Conservation (phyloP, 2,329 filamentous ascomycete genomes). For the Exophiala lecanii-corni region DNA sequence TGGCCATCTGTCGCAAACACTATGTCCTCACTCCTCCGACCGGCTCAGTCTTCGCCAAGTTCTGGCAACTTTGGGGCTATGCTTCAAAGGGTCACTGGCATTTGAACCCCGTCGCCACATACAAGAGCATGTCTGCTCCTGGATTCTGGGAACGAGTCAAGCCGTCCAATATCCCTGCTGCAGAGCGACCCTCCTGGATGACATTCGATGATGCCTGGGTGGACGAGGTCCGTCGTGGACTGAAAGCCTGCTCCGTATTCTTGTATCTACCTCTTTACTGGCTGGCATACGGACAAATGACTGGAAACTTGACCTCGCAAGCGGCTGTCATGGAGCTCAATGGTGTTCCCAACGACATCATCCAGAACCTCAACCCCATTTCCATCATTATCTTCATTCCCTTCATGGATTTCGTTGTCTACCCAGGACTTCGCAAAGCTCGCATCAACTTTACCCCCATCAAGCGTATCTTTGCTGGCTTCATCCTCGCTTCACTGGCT, state of each 20-base stretch:
- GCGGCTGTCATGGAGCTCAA: conserved; percentile 50
- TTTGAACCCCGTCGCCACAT: conserved; percentile 54
- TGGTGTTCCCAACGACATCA: conserved; percentile 53
- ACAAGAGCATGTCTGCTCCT: conserved; percentile 52
- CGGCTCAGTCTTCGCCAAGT: conserved; percentile 67
- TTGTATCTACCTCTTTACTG: conserved; percentile 52
- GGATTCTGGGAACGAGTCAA: conserved; percentile 67
- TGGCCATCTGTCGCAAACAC: conserved; percentile 55
- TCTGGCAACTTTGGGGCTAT: conserved; percentile 56
- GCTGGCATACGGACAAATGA: conserved; percentile 56
- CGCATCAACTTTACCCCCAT: conserved; percentile 50
- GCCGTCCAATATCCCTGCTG: conserved; percentile 59
- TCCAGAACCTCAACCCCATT: conserved; percentile 52
- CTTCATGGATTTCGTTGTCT: conserved; percentile 50
- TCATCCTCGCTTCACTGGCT: conserved; percentile 43
- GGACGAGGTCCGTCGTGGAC: conserved; percentile 67
- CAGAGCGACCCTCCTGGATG: conserved; percentile 65
- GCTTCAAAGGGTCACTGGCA: conserved; percentile 62
- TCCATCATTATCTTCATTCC: conserved; percentile 52
- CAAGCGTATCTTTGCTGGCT: conserved; percentile 50
- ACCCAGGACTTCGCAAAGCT: conserved; percentile 45
- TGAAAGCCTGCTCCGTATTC: conserved; percentile 67
- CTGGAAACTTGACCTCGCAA: conserved; percentile 52
- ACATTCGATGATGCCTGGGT: conserved; percentile 81
- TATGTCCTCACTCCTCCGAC: conserved; percentile 63